Evolutionary conservation across 805 yeast genomes (phyloP).

Genomic region (Wickerhamomyces tratensis): DNA sequence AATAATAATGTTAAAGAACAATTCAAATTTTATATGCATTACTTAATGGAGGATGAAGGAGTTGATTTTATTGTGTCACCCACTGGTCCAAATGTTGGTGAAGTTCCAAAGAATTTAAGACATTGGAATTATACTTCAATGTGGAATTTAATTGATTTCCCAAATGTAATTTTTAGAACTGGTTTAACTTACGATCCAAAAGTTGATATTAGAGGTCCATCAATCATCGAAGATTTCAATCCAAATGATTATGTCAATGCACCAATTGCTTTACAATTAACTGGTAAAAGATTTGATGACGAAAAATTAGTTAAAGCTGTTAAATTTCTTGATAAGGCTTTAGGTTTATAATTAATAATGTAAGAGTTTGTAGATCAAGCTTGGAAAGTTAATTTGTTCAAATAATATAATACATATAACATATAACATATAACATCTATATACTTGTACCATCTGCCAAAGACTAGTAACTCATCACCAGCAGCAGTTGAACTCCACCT

Average conservation of each 20-base stretch:
- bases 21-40: slow-evolving; percentile 45
- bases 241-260: slow-evolving; percentile 24
- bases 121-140: slow-evolving; percentile 77
- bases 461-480: too few relatives aligned
- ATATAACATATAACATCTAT: too few relatives aligned
- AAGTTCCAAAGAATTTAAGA: slow-evolving; percentile 49
- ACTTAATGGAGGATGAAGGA: slow-evolving; percentile 40
- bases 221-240: slow-evolving; percentile 14
- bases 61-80: slow-evolving; percentile 65
- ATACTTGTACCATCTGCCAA: too few relatives aligned
- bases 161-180: slow-evolving; percentile 56
- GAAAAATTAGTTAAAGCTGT: slow-evolving; percentile 41
- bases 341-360: slow-evolving; percentile 9
- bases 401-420: too few relatives aligned
- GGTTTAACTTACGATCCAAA: slow-evolving; percentile 49
- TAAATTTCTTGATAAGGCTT: slow-evolving; percentile 25
- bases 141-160: slow-evolving; percentile 65
- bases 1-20: slow-evolving; percentile 49
- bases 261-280: slow-evolving; percentile 41
- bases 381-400: too few relatives aligned
- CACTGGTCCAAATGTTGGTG: slow-evolving; percentile 60
- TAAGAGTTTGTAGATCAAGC: too few relatives aligned
- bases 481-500: too few relatives aligned
- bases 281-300: slow-evolving; percentile 39
- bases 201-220: slow-evolving; percentile 37